Percentiles rank a stretch among this genome's conserved stretches.
phyloP scores from a whole-genome alignment of 306 rosid species.

The Acacia crassicarpa region DNA sequence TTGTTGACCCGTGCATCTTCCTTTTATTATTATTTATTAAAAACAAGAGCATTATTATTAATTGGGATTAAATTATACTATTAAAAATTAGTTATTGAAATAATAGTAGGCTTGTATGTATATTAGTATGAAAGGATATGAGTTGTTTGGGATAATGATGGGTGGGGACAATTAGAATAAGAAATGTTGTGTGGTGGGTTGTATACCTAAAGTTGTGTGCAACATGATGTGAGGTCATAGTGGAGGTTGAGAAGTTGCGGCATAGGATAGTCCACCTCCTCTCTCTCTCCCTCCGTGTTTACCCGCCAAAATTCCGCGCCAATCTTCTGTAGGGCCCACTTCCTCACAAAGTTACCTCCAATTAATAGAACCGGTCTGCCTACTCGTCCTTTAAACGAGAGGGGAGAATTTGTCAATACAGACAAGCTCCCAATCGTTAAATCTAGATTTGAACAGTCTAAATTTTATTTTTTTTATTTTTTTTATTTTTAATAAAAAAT shows the following conservation, averaged over 20 bases:
- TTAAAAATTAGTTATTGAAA: not conserved
- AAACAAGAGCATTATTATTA: not conserved
- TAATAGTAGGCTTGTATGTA: too few species aligned
- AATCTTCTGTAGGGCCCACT: constrained; percentile 35
- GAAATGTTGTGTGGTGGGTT: not conserved
- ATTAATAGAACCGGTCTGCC: too few species aligned
- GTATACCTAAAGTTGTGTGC: constrained; percentile 28
- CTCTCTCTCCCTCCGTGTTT: not conserved
- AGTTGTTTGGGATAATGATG: not conserved
- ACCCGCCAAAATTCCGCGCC: constrained; percentile 56
- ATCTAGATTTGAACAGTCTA: too few species aligned
- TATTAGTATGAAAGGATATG: not conserved
- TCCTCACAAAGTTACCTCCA: not conserved
- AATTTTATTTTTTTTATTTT: too few species aligned
- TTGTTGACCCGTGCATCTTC: too few species aligned
- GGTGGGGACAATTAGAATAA: not conserved
- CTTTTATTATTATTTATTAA: not conserved
- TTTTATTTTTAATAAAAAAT: too few species aligned
- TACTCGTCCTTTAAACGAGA: too few species aligned
- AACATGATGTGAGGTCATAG: not conserved
- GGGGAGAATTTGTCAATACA: too few species aligned
- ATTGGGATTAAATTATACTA: not conserved
- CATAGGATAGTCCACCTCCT: not conserved
- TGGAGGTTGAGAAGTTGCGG: not conserved
- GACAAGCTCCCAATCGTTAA: too few species aligned